Percentiles rank a stretch among this genome's conserved stretches.
These are phyloP conservation scores for Panellus pusillus DNA, from an alignment of 768 basidiomycete species.

Conservation along the genomic window DNA sequence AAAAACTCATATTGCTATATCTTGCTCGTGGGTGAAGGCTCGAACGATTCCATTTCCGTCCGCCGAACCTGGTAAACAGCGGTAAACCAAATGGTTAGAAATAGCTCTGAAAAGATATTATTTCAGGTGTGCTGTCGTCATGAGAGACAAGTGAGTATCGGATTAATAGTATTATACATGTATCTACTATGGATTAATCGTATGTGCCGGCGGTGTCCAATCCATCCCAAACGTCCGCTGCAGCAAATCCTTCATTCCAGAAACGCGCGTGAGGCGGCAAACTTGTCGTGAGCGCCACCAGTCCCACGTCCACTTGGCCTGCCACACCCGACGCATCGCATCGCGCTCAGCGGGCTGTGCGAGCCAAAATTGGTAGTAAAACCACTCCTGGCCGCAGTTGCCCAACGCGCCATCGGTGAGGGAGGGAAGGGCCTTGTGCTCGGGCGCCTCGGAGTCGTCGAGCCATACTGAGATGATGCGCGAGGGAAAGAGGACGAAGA, in stretches of 20 bases:
- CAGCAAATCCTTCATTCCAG: conserved; percentile 26
- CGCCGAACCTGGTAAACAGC: too few species aligned
- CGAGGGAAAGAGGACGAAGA: conserved; percentile 45
- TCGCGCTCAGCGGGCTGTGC: conserved; percentile 27
- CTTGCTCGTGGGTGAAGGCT: too few species aligned
- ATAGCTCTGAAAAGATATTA: too few species aligned
- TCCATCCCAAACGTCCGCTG: conserved; percentile 24
- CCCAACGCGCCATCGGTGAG: conserved; percentile 34
- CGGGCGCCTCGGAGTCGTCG: conserved; percentile 25
- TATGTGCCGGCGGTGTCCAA: conserved; percentile 20
- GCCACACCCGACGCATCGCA: conserved; percentile 22
- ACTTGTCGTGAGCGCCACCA: conserved; percentile 31
- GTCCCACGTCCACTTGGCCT: conserved; percentile 23
- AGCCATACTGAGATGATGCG: conserved; percentile 47
- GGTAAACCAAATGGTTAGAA: too few species aligned
- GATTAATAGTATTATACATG: not conserved
- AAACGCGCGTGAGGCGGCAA: conserved; percentile 28
- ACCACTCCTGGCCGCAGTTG: conserved; percentile 44
- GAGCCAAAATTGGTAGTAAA: conserved; percentile 53
- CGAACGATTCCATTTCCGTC: too few species aligned
- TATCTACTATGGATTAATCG: conserved; percentile 1
- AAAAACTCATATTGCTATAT: too few species aligned
- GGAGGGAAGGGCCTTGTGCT: conserved; percentile 22
- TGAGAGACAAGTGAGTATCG: too few species aligned
- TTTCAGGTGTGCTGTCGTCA: too few species aligned